These are phyloP conservation scores for Dinochytrium kinnereticum DNA, from an alignment of 371 early-diverging fungal genomes.

Conservation along the genomic window DNA sequence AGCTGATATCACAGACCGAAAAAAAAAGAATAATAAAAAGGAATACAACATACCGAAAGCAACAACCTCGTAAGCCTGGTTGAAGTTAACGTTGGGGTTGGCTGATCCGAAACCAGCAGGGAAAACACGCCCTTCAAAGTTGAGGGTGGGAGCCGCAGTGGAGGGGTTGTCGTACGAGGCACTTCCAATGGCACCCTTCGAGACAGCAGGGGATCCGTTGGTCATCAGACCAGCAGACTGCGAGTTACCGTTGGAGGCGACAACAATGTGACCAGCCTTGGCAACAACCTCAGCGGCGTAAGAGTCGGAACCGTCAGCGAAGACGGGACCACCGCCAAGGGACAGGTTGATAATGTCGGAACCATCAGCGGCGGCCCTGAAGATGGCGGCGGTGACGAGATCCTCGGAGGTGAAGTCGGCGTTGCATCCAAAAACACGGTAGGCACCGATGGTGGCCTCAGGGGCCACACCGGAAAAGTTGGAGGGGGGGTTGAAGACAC, in stretches of 20 bases:
- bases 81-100: slow-evolving; percentile 9
- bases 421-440: slow-evolving; percentile 62
- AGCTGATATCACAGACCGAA: too few species aligned
- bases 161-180: slow-evolving; percentile 23
- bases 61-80: slow-evolving; percentile 2
- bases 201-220: slow-evolving; percentile 65
- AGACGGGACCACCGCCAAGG: slow-evolving; percentile 68
- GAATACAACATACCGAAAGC: too few species aligned
- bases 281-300: slow-evolving; percentile 30
- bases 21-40: not conserved
- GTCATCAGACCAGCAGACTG: slow-evolving; percentile 69
- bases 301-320: slow-evolving; percentile 44
- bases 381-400: slow-evolving; percentile 69
- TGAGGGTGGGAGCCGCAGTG: not conserved
- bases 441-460: slow-evolving; percentile 35
- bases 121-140: not conserved
- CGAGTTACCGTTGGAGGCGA: slow-evolving; percentile 69
- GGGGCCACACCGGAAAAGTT: slow-evolving; percentile 44
- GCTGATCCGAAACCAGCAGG: not conserved
- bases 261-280: slow-evolving; percentile 14
- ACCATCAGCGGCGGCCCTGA: slow-evolving; percentile 65
- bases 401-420: slow-evolving; percentile 64
- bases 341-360: slow-evolving; percentile 65
- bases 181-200: slow-evolving; percentile 11
- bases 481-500: slow-evolving; percentile 13